Evolutionary conservation across 306 rosid genomes (phyloP).

Genomic region (Rosa persica): DNA sequence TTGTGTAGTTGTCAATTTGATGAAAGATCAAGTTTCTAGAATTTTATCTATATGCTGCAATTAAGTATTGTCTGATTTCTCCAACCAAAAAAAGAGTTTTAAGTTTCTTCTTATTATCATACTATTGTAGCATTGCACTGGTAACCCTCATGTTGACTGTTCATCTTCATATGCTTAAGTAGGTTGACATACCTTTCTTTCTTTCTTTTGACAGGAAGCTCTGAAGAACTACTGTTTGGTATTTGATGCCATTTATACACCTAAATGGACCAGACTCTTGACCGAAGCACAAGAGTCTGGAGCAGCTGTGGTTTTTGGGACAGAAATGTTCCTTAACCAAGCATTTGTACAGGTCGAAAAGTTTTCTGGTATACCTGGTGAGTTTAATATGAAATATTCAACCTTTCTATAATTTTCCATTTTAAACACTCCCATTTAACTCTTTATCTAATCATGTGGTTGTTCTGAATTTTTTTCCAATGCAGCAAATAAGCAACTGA

Average conservation of each 20-base stretch:
- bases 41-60: background rate
- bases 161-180: background rate
- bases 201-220: constrained; percentile 41
- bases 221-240: constrained; percentile 58
- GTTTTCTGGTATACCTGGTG: constrained; percentile 64
- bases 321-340: constrained; percentile 71
- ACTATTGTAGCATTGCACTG: background rate
- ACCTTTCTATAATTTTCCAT: background rate
- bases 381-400: background rate
- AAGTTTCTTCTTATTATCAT: background rate
- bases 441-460: background rate
- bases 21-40: background rate
- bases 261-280: constrained; percentile 64
- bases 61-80: background rate
- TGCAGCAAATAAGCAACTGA: constrained; percentile 65
- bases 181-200: constrained; percentile 4
- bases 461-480: background rate
- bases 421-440: background rate
- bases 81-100: background rate
- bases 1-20: background rate
- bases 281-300: constrained; percentile 64
- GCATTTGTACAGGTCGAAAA: constrained; percentile 61
- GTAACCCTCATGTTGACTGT: background rate
- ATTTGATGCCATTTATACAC: constrained; percentile 68
- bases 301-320: constrained; percentile 50